Evolutionary conservation across 148 eudicot genomes (phyloP), one percentile per base, ranked within the genome.

Genomic region (Cornus controversa): DNA sequence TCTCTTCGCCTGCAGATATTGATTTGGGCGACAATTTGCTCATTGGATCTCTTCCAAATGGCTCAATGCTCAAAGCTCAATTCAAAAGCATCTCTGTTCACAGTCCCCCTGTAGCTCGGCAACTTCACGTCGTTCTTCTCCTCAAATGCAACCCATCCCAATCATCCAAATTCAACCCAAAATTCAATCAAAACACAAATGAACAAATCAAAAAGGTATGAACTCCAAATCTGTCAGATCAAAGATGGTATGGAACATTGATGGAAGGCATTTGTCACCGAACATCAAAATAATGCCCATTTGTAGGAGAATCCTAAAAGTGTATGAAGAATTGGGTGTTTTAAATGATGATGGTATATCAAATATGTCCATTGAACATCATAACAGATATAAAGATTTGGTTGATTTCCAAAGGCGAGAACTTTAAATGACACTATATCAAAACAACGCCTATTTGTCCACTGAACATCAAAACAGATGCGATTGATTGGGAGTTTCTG

Each of bases 1-100:
- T 91, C 57, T 73, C 90, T 65, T 90, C 94, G 9, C 82, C 93
- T 3, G 80, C 87, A 0, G 88, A 89, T 54, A 62, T 95, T 77
- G 99, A 95, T 85, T 90, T 93, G 80, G 89, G 89, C 1, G 73
- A 82, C 77, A 95, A 95, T 88, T 75, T 82, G 83, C 83, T 95
- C 1, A 37, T 67, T 67, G 99, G 96, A 64, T 79, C 92, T 0
- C 28, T 95, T 3, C 92, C 96, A 23, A 31, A 31, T 5, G 34
- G 4, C 34, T 31, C 0, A 31, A 31, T 2, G 34, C 34, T 88
- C 0, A 31, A 31, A 31, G 34, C 34, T 88, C 69, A 74, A 69
- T 70, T 86, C 84, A 16, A 90, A 90, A 31, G 79, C 76, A 67
- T 90, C 91, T 0, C 91, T 91, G 67, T 90, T 88, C n/a, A 90